These are phyloP conservation scores for Candida orba DNA, from an alignment of 805 yeast species.

Conservation along the genomic window DNA sequence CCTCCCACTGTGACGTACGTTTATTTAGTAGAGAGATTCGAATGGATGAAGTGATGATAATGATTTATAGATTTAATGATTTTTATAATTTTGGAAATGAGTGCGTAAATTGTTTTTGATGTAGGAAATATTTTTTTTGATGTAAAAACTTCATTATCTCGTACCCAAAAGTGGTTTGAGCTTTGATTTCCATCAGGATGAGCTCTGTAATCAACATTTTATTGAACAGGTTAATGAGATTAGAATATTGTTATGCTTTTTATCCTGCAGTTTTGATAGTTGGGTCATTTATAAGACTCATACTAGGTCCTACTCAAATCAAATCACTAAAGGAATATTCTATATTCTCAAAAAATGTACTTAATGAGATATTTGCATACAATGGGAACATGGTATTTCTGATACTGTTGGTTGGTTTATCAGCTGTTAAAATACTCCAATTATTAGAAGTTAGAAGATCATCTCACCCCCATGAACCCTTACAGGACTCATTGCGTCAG, in stretches of 20 bases:
- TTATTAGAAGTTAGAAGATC: neutral
- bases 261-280: neutral
- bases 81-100: neutral
- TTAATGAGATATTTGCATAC: conserved; percentile 30
- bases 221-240: neutral
- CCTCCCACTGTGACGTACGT: conserved; percentile 31
- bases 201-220: neutral
- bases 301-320: too few species aligned
- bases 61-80: neutral
- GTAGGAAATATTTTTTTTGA: too few species aligned
- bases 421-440: conserved; percentile 1
- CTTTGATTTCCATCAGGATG: neutral
- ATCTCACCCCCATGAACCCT: neutral
- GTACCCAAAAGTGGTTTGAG: too few species aligned
- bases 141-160: too few species aligned
- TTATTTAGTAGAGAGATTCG: neutral
- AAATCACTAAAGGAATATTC: neutral
- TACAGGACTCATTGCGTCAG: neutral
- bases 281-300: neutral
- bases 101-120: neutral
- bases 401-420: conserved; percentile 16
- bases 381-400: conserved; percentile 26
- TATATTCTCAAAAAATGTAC: conserved; percentile 20
- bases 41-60: neutral
- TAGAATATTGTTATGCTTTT: neutral